Evolutionary conservation across 345 rosid species (phyloP), one percentile per base, ranked within the genome.

Genomic region (Carallia brachiata): DNA sequence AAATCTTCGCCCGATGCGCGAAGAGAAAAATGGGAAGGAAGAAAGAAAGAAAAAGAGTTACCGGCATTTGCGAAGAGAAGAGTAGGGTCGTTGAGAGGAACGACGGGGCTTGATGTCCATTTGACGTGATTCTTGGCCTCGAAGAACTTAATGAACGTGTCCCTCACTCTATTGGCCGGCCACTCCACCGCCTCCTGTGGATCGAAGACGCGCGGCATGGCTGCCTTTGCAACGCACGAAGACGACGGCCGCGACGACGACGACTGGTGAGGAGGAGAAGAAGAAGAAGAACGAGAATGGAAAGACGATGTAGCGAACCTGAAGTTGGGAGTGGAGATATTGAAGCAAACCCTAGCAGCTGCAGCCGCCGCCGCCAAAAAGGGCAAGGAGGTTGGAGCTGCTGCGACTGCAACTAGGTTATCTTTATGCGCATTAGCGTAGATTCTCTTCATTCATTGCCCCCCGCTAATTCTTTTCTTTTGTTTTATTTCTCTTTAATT

Each of bases 1-100:
- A 40, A 27, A 52, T 6, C 6, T 50, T 8, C 18, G 15, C 4
- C 9, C 1, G 18, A 36, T 23, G 23, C n/a, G 0, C 16, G 5
- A 27, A 52, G 5, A 52, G 55, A 57, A 58, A 27, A 18, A 1
- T 1, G 4, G 52, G 23, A 23, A 23, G 23, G 23, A 23, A 23
- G 23, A 23, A 50, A 34, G 8, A 7, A 19, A 50, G 36, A 13
- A 53, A 17, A 13, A 36, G 6, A 6, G 5, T 8, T 87, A 95
- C 98, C 98, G 31, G 97, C 99, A 74, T 95, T 95, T 34, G 92
- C 96, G 62, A 95, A 95, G 66, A 95, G 86, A 58, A 95, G 94
- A 61, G 99, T 90, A 4, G 99, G 99, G 70, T 95, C 99, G 54
- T 86, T 90, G 55, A 77, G 81, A 8, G 98, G 99, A 59, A 95